These are phyloP conservation scores for Omphalotus olearius DNA, from an alignment of 1,284 basidiomycete genomes.

Conservation along the genomic window DNA sequence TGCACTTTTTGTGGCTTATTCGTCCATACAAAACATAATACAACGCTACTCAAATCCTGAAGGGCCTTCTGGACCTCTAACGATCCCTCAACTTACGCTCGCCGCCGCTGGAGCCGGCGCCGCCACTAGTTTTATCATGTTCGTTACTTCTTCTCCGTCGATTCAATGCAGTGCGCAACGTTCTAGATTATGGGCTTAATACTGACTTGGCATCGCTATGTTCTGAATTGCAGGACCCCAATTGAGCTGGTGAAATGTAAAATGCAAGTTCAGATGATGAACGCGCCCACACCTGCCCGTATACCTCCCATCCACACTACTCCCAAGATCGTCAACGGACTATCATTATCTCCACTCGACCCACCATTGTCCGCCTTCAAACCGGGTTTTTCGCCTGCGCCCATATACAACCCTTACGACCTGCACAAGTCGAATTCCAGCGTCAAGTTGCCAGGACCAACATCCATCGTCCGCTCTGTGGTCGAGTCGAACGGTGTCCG, in stretches of 20 bases:
- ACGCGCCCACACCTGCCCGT: slow-evolving; percentile 14
- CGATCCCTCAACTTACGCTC: slow-evolving; percentile 63
- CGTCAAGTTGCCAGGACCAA: slow-evolving; percentile 19
- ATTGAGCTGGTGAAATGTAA: slow-evolving; percentile 87
- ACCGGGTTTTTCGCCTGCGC: slow-evolving; percentile 18
- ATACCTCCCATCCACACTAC: slow-evolving; percentile 14
- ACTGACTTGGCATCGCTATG: not conserved
- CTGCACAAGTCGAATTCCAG: too few species aligned
- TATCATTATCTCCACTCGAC: slow-evolving; percentile 30
- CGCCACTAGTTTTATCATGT: slow-evolving; percentile 80
- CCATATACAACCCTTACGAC: slow-evolving; percentile 11
- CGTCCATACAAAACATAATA: slow-evolving; percentile 70
- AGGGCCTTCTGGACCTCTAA: slow-evolving; percentile 32
- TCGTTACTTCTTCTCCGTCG: slow-evolving; percentile 25
- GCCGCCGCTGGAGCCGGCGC: slow-evolving; percentile 83
- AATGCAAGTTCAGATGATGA: slow-evolving; percentile 91
- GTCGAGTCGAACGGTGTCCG: slow-evolving; percentile 61
- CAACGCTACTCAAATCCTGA: slow-evolving; percentile 31
- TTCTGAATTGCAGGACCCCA: slow-evolving; percentile 62
- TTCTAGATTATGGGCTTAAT: not conserved
- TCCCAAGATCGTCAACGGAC: too few species aligned
- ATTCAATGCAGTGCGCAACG: slow-evolving; percentile 64
- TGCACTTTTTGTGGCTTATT: slow-evolving; percentile 80
- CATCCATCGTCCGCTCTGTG: slow-evolving; percentile 12
- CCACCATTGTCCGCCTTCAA: slow-evolving; percentile 23